These are phyloP conservation scores for Vickermania ingenoplastis DNA, from an alignment of 208 protist species.

Conservation along the genomic window DNA sequence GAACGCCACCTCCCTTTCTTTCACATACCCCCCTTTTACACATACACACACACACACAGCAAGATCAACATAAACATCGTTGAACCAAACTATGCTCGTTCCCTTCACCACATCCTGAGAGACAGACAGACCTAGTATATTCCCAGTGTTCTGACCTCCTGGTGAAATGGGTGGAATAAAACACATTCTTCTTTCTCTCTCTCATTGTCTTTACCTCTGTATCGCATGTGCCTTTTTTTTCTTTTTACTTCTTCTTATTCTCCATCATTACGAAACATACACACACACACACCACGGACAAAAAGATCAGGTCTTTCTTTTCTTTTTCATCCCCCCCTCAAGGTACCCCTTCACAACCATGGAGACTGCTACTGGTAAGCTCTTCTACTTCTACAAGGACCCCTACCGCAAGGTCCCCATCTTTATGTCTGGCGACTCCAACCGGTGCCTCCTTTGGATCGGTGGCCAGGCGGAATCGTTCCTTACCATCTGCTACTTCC, in stretches of 20 bases:
- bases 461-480: slow-evolving; percentile 60
- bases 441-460: slow-evolving; percentile 59
- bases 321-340: neutral
- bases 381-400: slow-evolving; percentile 48
- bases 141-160: no score
- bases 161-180: no score
- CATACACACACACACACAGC: neutral
- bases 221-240: slow-evolving; percentile 2
- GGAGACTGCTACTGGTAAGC: slow-evolving; percentile 20
- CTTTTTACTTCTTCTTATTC: neutral
- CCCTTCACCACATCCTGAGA: neutral
- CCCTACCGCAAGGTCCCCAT: slow-evolving; percentile 44
- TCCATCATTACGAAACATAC: neutral
- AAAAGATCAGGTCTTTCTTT: neutral
- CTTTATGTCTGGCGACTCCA: slow-evolving; percentile 36
- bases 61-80: neutral
- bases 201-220: no score
- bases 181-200: no score
- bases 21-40: no score
- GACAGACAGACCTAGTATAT: no score
- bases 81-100: neutral
- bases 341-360: slow-evolving; percentile 8
- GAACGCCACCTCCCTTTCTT: no score
- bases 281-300: slow-evolving; percentile 2
- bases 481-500: slow-evolving; percentile 51